Evolutionary conservation across 768 basidiomycete genomes (phyloP).

Genomic region (Coprinopsis marcescibilis): DNA sequence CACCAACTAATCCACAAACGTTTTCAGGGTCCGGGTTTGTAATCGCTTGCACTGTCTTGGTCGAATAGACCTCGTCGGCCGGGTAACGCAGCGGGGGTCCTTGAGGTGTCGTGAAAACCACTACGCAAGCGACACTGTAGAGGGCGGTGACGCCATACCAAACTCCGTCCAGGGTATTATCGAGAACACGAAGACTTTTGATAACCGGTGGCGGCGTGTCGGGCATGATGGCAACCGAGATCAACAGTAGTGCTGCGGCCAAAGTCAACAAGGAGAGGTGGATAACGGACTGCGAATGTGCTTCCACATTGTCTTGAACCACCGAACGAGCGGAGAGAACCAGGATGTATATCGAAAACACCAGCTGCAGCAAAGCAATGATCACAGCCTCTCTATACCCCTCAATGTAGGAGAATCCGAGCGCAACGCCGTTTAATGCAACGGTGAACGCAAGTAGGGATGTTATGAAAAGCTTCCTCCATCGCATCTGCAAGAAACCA

Average conservation of each 20-base stretch:
- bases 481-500: constrained; percentile 40
- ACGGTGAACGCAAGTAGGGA: constrained; percentile 41
- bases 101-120: constrained; percentile 51
- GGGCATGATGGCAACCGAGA: constrained; percentile 53
- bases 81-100: constrained; percentile 77
- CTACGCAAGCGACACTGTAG: constrained; percentile 38
- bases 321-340: constrained; percentile 48
- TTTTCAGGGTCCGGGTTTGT: constrained; percentile 69
- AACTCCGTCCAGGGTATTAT: constrained; percentile 24
- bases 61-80: constrained; percentile 65
- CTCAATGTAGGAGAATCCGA: constrained; percentile 48
- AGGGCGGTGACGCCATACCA: constrained; percentile 51
- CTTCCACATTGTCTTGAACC: constrained; percentile 32
- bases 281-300: constrained; percentile 46
- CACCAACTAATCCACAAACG: constrained; percentile 60
- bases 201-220: constrained; percentile 29
- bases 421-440: constrained; percentile 42
- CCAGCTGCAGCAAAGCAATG: constrained; percentile 39
- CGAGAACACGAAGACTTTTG: constrained; percentile 13
- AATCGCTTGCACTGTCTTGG: constrained; percentile 53
- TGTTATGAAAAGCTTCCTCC: constrained; percentile 50
- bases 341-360: constrained; percentile 57
- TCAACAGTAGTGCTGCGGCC: constrained; percentile 40
- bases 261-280: constrained; percentile 58
- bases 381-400: constrained; percentile 26